A percentile compares a stretch with the other conserved stretches of the same genome.
phyloP scores from a whole-genome alignment of 1,284 basidiomycete species.

The Tausonia pullulans region DNA sequence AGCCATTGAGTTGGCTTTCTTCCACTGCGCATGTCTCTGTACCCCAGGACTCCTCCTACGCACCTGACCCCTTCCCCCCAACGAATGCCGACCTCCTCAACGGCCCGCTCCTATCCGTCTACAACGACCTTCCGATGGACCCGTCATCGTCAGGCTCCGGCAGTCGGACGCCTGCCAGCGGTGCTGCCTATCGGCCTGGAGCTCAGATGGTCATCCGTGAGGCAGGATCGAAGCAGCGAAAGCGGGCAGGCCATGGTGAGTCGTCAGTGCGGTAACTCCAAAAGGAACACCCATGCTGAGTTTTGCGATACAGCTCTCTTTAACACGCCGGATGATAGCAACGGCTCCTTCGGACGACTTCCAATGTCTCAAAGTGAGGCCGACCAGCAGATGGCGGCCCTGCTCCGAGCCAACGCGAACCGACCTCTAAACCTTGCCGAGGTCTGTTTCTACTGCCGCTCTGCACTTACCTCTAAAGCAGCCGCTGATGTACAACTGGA shows the following conservation, averaged over 20 bases:
- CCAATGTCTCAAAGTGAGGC: conserved; percentile 40
- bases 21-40: neutral
- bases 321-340: conserved; percentile 14
- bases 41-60: neutral
- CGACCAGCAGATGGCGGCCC: conserved; percentile 53
- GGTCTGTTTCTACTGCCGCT: conserved; percentile 23
- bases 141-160: neutral
- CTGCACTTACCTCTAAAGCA: neutral
- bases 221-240: conserved; percentile 21
- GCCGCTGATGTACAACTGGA: conserved; percentile 30
- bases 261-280: neutral
- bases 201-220: conserved; percentile 16
- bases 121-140: too few relatives aligned
- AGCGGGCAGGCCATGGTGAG: conserved; percentile 17
- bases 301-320: conserved; percentile 22
- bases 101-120: too few relatives aligned
- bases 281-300: neutral
- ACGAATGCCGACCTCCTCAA: neutral
- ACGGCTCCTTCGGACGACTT: conserved; percentile 31
- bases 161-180: neutral
- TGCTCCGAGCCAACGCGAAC: conserved; percentile 51
- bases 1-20: neutral
- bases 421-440: conserved; percentile 53
- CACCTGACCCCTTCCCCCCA: neutral
- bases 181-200: neutral